Evolutionary conservation across 1,139 yeast genomes (phyloP), one percentile per base, ranked within the genome.

Genomic region (Blastobotrys serpentis): DNA sequence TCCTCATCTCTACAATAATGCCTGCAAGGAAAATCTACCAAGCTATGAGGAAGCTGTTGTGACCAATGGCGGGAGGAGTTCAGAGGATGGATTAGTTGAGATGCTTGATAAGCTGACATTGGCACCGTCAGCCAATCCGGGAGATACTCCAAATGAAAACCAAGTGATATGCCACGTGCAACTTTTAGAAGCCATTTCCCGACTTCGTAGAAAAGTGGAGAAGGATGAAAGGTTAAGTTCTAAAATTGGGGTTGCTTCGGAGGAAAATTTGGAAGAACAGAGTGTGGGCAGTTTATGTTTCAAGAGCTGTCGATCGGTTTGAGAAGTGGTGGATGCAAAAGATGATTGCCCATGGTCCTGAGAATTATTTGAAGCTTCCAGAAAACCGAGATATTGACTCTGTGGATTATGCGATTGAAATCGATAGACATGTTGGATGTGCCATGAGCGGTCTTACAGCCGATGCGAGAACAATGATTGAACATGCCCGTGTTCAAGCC

Each of bases 401-500:
- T 4, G 18, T 17, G 7, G 37, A 14, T 33, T 33, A 33, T 11
- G 16, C 16, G 34, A 88, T 92, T 56, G 98, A 94, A 67, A 84
- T 94, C 52, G 99, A 94, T 65, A 75, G 75, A 49, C 98, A 94
- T 67, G 83, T 94, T 52, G 98, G 99, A 40, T 89, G 97, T 73
- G 98, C 99, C 62, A 92, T 94, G 97, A 84, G 95, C 57, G 99
- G 99, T 6, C 77, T 94, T 58, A 92, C 98, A 1, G 98, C 99
- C 2, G 99, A 94, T 72, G 99, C 98, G 16, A 78, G 98, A 63
- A 86, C 96, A 26, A 89, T 94, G 96, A 88, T 94, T 65, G 98
- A 6, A 23, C 5, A 10, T 23, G 6, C 37, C 21, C 37, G 98
- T 62, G 96, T 89, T 18, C 81, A 92, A 46, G 84, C 97, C 34